These are phyloP conservation scores for Penicillium janthinellum DNA, from an alignment of 2,329 filamentous ascomycete species.

Conservation along the genomic window DNA sequence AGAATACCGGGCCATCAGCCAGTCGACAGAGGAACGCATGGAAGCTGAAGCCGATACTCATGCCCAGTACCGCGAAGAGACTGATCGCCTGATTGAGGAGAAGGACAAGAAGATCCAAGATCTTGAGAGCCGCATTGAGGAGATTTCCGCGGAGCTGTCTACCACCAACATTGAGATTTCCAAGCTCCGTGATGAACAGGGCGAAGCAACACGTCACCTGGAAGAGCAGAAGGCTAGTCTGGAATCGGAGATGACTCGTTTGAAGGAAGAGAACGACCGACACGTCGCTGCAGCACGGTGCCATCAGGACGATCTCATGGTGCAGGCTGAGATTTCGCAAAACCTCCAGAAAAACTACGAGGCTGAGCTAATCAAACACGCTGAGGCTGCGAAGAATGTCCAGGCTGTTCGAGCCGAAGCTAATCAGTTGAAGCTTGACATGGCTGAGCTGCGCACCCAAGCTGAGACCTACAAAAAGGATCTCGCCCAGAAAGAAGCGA, in stretches of 20 bases:
- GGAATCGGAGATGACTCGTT: slow-evolving; percentile 74
- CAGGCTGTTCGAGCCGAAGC: slow-evolving; percentile 77
- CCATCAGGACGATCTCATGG: slow-evolving; percentile 87
- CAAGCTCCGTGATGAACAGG: slow-evolving; percentile 75
- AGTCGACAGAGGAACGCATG: slow-evolving; percentile 83
- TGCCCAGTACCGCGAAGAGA: slow-evolving; percentile 85
- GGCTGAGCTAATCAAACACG: slow-evolving; percentile 89
- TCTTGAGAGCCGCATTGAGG: slow-evolving; percentile 78
- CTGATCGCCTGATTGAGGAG: slow-evolving; percentile 71
- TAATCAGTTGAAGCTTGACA: slow-evolving; percentile 78
- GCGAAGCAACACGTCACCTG: slow-evolving; percentile 68
- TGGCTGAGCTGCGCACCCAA: slow-evolving; percentile 74
- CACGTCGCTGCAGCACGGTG: slow-evolving; percentile 78
- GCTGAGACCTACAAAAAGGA: slow-evolving; percentile 82
- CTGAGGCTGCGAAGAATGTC: slow-evolving; percentile 85
- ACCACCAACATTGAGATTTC: slow-evolving; percentile 82
- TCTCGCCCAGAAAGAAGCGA: slow-evolving; percentile 77
- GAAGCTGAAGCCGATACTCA: slow-evolving; percentile 76
- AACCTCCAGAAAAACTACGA: slow-evolving; percentile 96
- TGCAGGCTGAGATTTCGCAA: slow-evolving; percentile 89
- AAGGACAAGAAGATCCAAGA: slow-evolving; percentile 81
- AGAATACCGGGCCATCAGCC: slow-evolving; percentile 85
- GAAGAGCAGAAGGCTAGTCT: slow-evolving; percentile 81
- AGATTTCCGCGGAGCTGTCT: slow-evolving; percentile 78
- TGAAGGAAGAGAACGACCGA: slow-evolving; percentile 82